These are phyloP conservation scores for Vitis hybrid DNA, from an alignment of 177 flowering plant genomes.

Conservation along the genomic window DNA sequence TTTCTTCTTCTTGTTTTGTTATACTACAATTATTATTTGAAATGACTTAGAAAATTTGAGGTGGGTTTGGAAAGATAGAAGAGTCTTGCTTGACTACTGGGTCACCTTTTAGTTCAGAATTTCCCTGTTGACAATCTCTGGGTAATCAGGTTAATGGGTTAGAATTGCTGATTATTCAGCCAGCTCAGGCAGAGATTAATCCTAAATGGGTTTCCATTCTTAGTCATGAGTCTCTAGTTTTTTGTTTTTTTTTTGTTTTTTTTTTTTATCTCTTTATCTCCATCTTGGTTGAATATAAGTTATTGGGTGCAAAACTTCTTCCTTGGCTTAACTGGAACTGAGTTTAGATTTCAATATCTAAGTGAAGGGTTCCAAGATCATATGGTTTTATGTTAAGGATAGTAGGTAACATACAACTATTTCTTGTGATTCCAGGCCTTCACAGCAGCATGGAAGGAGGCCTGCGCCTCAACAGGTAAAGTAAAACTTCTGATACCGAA, in stretches of 20 bases:
- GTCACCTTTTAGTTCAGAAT: no score
- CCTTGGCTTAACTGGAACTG: not conserved
- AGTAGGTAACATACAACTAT: not conserved
- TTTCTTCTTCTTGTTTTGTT: not conserved
- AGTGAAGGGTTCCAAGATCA: not conserved
- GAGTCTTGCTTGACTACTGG: not conserved
- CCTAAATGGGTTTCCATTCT: no score
- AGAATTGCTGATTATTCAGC: no score
- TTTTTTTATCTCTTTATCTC: no score
- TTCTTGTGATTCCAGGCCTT: conserved; percentile 41
- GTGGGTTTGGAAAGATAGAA: not conserved
- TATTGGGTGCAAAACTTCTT: not conserved
- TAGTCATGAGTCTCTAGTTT: no score
- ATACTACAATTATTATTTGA: not conserved
- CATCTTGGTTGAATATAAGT: not conserved
- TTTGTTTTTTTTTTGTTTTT: no score
- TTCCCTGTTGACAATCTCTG: no score
- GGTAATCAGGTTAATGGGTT: no score
- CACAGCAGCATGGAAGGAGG: conserved; percentile 54
- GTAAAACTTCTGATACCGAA: conserved; percentile 38
- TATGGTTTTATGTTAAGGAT: not conserved
- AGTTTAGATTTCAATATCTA: not conserved
- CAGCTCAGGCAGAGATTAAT: no score
- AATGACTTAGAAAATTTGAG: not conserved
- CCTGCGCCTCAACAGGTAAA: conserved; percentile 34